phyloP scores from a whole-genome alignment of 106 monocot genomes.

The Dactylorhiza incarnata region DNA sequence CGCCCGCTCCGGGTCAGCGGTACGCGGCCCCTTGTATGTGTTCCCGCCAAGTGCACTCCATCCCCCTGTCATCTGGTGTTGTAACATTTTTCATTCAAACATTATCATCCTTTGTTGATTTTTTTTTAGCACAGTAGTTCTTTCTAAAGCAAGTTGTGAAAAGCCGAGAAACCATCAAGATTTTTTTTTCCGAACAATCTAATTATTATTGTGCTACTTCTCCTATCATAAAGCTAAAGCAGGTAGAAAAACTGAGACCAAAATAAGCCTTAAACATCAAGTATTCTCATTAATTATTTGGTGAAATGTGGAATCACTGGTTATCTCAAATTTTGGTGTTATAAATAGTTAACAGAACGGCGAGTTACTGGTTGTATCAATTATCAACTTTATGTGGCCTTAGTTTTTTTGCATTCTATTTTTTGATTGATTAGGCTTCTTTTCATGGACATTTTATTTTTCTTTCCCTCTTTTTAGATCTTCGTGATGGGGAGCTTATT shows the following conservation, averaged over 20 bases:
- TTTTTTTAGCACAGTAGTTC: too few species aligned
- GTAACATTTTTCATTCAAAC: too few species aligned
- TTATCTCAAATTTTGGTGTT: not conserved
- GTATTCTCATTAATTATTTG: not conserved
- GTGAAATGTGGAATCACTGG: not conserved
- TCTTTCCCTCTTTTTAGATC: conserved; percentile 45
- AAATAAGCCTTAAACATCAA: not conserved
- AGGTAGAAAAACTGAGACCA: too few species aligned
- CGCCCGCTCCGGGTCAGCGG: too few species aligned
- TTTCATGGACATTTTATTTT: not conserved
- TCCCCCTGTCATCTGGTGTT: too few species aligned
- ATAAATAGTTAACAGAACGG: not conserved
- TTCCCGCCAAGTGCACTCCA: too few species aligned
- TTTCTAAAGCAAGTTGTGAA: too few species aligned
- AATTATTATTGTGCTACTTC: not conserved
- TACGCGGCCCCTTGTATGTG: too few species aligned
- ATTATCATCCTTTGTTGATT: too few species aligned
- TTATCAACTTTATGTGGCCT: not conserved
- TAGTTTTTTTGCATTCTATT: not conserved
- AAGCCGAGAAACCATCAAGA: too few species aligned
- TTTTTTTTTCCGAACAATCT: too few species aligned
- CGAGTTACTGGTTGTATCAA: not conserved
- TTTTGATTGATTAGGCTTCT: not conserved
- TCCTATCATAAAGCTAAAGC: not conserved
- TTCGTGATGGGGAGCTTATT: conserved; percentile 92